Conservation (phyloP, 1,284 basidiomycete genomes). For the Xerocomus cyaneibrunnescens region DNA sequence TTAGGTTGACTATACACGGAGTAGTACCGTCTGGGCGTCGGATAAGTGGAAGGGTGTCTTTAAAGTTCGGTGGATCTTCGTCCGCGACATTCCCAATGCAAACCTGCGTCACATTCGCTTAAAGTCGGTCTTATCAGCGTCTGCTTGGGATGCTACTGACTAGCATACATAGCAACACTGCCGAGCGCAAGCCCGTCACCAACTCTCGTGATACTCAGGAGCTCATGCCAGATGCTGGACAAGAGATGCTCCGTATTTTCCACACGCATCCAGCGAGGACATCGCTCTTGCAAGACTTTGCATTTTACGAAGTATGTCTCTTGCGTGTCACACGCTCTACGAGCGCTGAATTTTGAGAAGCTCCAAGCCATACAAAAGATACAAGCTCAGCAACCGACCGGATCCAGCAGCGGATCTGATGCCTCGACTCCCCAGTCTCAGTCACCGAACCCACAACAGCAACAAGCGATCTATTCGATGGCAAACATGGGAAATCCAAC, state of each 20-base stretch:
- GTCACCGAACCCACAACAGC: slow-evolving; percentile 42
- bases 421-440: slow-evolving; percentile 34
- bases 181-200: slow-evolving; percentile 94
- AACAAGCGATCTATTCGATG: slow-evolving; percentile 36
- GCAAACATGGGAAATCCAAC: slow-evolving; percentile 50
- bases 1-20: slow-evolving; percentile 79
- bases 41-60: slow-evolving; percentile 99
- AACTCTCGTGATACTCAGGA: slow-evolving; percentile 93
- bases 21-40: slow-evolving; percentile 93
- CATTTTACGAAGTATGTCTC: slow-evolving; percentile 80
- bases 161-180: slow-evolving; percentile 73
- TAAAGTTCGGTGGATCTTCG: slow-evolving; percentile 94
- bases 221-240: slow-evolving; percentile 88
- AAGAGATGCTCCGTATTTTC: slow-evolving; percentile 94
- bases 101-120: slow-evolving; percentile 82
- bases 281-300: slow-evolving; percentile 90
- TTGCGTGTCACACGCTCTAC: background rate
- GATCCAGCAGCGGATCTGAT: slow-evolving; percentile 43
- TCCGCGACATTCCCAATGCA: slow-evolving; percentile 90
- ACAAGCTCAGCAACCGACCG: slow-evolving; percentile 47
- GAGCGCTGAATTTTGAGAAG: slow-evolving; percentile 38
- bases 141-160: slow-evolving; percentile 17
- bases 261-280: slow-evolving; percentile 88
- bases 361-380: slow-evolving; percentile 78
- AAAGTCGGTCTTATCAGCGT: slow-evolving; percentile 50